Conservation (phyloP, 305 asterid species). For the Caryopteris hybrid region DNA sequence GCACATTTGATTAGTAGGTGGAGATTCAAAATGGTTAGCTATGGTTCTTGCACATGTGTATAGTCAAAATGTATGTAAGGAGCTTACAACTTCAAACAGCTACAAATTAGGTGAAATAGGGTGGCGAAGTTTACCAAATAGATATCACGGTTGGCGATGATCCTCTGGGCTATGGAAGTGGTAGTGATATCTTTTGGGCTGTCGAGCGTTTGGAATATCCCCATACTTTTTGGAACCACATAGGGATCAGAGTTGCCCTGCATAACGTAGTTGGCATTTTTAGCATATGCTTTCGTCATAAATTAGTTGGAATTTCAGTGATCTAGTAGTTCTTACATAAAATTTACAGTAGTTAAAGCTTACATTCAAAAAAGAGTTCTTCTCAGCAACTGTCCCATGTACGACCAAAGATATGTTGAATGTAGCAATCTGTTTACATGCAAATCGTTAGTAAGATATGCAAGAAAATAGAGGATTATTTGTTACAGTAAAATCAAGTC, state of each 20-base stretch:
- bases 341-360: constrained; percentile 24
- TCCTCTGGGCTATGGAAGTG: constrained; percentile 74
- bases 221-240: constrained; percentile 67
- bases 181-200: constrained; percentile 82
- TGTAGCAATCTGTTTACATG: constrained; percentile 54
- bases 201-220: constrained; percentile 60
- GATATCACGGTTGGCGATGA: constrained; percentile 74
- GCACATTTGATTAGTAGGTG: neutral
- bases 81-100: neutral
- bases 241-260: constrained; percentile 75
- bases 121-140: constrained; percentile 44
- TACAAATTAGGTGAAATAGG: neutral
- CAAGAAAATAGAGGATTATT: constrained; percentile 8
- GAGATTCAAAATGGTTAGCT: neutral
- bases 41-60: too few species aligned
- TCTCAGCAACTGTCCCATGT: constrained; percentile 78
- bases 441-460: constrained; percentile 7
- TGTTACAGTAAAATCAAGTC: neutral
- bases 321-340: neutral
- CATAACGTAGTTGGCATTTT: constrained; percentile 9
- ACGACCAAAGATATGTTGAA: constrained; percentile 85
- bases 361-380: constrained; percentile 45
- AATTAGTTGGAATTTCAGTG: neutral
- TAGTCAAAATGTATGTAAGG: too few species aligned
- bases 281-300: constrained; percentile 1